Evolutionary conservation across 768 basidiomycete species (phyloP), one percentile per base, ranked within the genome.

Genomic region (Tricholoma hemisulphureum): DNA sequence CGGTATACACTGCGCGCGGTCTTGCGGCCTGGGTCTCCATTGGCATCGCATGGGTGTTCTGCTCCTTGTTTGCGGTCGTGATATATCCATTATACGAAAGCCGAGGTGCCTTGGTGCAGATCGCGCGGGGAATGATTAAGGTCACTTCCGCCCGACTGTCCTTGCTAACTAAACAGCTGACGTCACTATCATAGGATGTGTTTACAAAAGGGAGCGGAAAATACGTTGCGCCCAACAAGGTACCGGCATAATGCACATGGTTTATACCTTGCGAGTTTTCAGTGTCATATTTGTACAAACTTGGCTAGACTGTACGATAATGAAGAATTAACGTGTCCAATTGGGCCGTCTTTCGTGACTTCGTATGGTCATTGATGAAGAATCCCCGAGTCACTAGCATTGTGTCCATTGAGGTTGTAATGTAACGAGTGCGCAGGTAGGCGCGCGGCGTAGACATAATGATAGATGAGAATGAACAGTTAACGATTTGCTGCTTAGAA

Each of bases 41-140:
- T 56, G 88, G 90, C 2, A 87, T 97, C 58, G 75, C 87, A 32
- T 97, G 94, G 94, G 77, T 87, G 20, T 95, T 95, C 72, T 75
- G 80, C 51, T 93, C 91, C 1, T 77, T 85, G 3, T 79, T 88
- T 58, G 75, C 83, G 6, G 91, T 93, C 41, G 91, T 95, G 18
- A 21, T 96, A 13, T 93, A 93, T 65, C 95, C 95, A 18, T 74
- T 96, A 4, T 96, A 80, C 74, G 95, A 98, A 77, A 92, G 89
- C 53, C 77, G 91, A 39, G 75, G 61, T 4, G 91, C 89, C 0
- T 66, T 98, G 46, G 32, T 13, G 6, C 72, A 83, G 68, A 90
- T 95, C 50, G 31, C 60, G 23, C 70, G 68, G 49, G 91, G 92
- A 6, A 73, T 93, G 39, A 61, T 84, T 61, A 91, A 86, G 81